Conservation (phyloP, 441 rosid species). For the Viola pubescens region DNA sequence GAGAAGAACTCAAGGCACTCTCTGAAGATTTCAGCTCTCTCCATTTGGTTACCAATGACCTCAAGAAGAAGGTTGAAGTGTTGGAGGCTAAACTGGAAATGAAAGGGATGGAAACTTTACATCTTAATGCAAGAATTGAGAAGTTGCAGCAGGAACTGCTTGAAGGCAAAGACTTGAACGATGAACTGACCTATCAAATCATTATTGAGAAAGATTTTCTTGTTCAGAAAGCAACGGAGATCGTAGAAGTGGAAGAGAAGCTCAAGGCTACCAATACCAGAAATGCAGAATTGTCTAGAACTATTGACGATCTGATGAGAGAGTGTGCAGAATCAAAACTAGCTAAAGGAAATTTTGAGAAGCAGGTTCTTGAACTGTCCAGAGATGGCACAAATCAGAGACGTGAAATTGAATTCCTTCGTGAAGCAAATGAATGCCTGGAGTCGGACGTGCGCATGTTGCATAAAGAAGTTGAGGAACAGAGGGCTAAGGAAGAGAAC, state of each 20-base stretch:
- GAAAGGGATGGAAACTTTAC: constrained; percentile 46
- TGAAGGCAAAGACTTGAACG: constrained; percentile 46
- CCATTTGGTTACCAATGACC: constrained; percentile 25
- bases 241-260: constrained; percentile 51
- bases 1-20: constrained; percentile 43
- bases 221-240: constrained; percentile 45
- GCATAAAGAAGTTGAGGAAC: constrained; percentile 49
- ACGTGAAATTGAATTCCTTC: constrained; percentile 47
- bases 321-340: constrained; percentile 45
- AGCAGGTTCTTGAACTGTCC: constrained; percentile 36
- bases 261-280: constrained; percentile 43
- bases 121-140: constrained; percentile 40
- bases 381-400: constrained; percentile 34
- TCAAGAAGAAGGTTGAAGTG: constrained; percentile 37
- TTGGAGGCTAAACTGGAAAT: constrained; percentile 42
- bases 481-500: constrained; percentile 38
- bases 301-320: constrained; percentile 52
- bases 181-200: constrained; percentile 46
- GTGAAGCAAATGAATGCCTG: constrained; percentile 41
- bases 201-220: constrained; percentile 45
- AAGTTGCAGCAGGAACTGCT: constrained; percentile 47
- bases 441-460: constrained; percentile 40
- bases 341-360: constrained; percentile 30
- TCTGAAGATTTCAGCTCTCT: constrained; percentile 34
- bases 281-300: constrained; percentile 42